Percentiles rank a stretch among this genome's conserved stretches.
Evolutionary conservation across 192 early-diverging fungal species (phyloP).

Genomic region (Linnemannia exigua): DNA sequence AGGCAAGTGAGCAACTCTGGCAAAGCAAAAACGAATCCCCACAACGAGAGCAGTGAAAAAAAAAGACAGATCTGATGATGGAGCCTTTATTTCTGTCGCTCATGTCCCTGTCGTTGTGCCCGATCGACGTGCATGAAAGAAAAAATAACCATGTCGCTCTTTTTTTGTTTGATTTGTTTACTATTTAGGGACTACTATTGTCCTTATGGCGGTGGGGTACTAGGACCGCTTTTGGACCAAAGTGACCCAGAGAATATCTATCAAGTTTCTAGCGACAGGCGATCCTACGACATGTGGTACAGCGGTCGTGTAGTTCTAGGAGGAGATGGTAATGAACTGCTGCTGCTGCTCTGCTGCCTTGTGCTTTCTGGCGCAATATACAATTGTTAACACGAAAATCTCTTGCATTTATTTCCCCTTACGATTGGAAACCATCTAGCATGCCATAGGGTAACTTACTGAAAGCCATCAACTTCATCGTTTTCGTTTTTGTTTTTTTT

Average conservation of each 20-base stretch:
- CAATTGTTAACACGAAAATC: neutral
- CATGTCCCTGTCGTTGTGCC: no score
- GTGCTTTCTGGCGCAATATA: neutral
- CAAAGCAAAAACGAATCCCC: neutral
- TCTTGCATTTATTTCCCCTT: neutral
- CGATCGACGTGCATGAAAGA: neutral
- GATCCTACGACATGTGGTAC: constrained; percentile 20
- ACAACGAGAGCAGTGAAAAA: neutral
- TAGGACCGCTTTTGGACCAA: constrained; percentile 9
- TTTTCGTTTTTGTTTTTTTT: no score
- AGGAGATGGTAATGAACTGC: constrained; percentile 6
- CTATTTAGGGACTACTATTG: neutral
- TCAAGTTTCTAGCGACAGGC: constrained; percentile 5
- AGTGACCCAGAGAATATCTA: constrained; percentile 7
- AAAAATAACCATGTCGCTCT: neutral
- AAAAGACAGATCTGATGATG: neutral
- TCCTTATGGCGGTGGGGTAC: constrained; percentile 5
- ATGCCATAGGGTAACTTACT: constrained; percentile 2
- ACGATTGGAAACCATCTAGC: neutral
- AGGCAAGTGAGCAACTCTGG: constrained; percentile 8
- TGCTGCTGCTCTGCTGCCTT: neutral
- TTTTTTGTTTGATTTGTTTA: neutral
- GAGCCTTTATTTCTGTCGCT: neutral
- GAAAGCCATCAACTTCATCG: neutral
- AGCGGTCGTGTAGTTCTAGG: constrained; percentile 18